A percentile compares a stretch with the other conserved stretches of the same genome.
Evolutionary conservation across 345 rosid genomes (phyloP).

Genomic region (Heritiera fomes): DNA sequence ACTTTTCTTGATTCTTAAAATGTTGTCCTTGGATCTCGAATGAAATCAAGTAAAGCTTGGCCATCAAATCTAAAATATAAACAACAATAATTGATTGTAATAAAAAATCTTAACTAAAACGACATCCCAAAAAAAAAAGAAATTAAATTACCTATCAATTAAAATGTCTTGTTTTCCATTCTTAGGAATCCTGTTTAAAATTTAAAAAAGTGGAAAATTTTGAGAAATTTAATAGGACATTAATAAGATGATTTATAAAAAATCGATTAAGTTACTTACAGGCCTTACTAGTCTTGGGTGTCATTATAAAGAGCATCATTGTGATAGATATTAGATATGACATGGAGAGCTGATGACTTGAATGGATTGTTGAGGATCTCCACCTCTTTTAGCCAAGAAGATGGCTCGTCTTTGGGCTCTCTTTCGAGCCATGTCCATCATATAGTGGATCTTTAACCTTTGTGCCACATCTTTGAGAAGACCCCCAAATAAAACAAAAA

Average conservation of each 20-base stretch:
- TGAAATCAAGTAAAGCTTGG: constrained; percentile 91
- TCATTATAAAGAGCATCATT: constrained; percentile 92
- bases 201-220: constrained; percentile 22
- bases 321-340: constrained; percentile 60
- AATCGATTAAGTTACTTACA: background rate
- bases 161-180: constrained; percentile 15
- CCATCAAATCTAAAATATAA: constrained; percentile 67
- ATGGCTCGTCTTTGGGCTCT: constrained; percentile 90
- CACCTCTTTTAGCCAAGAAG: constrained; percentile 84
- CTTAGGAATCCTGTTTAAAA: background rate
- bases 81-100: background rate
- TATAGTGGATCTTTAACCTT: constrained; percentile 92
- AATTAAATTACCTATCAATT: background rate
- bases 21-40: constrained; percentile 65
- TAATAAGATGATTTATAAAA: background rate
- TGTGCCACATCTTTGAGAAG: constrained; percentile 82
- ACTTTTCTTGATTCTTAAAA: constrained; percentile 49
- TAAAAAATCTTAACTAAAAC: too few relatives aligned
- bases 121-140: background rate
- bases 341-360: constrained; percentile 74
- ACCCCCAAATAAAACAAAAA: too few relatives aligned
- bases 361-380: constrained; percentile 92
- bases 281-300: constrained; percentile 56
- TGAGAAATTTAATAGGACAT: background rate
- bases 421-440: constrained; percentile 99